Conservation (phyloP, 176 grass and related monocot species). For the Zoysia japonica region DNA sequence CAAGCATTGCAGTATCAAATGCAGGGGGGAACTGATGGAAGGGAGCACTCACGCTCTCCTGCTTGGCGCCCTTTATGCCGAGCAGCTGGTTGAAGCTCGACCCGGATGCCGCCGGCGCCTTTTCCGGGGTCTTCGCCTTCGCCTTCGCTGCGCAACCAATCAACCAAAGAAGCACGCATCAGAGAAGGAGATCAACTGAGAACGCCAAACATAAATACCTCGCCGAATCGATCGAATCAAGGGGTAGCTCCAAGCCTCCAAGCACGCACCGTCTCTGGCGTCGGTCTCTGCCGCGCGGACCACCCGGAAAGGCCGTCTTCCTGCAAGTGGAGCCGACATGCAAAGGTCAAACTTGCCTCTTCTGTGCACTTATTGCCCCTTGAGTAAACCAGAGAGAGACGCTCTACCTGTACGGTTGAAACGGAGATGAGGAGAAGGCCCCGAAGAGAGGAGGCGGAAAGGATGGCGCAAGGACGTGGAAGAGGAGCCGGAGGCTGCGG, state of each 20-base stretch:
- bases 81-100: slow-evolving; percentile 98
- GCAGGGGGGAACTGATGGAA: slow-evolving; percentile 6
- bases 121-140: slow-evolving; percentile 44
- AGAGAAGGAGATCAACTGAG: background rate
- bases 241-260: background rate
- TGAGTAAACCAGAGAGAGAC: background rate
- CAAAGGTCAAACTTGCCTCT: background rate
- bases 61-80: slow-evolving; percentile 89
- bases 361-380: background rate
- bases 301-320: slow-evolving; percentile 45
- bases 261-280: slow-evolving; percentile 53
- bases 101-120: slow-evolving; percentile 56
- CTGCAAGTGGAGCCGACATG: slow-evolving; percentile 38
- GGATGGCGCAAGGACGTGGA: slow-evolving; percentile 23
- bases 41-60: slow-evolving; percentile 62
- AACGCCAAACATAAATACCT: background rate
- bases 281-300: slow-evolving; percentile 60
- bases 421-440: slow-evolving; percentile 16
- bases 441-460: slow-evolving; percentile 7
- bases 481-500: slow-evolving; percentile 5
- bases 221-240: background rate
- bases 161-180: slow-evolving; percentile 11
- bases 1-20: background rate
- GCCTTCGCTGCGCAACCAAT: slow-evolving; percentile 52
- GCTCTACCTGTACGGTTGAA: slow-evolving; percentile 37